These are phyloP conservation scores for Tetracladium marchalianum DNA, from an alignment of 495 filamentous ascomycete genomes.

Conservation along the genomic window DNA sequence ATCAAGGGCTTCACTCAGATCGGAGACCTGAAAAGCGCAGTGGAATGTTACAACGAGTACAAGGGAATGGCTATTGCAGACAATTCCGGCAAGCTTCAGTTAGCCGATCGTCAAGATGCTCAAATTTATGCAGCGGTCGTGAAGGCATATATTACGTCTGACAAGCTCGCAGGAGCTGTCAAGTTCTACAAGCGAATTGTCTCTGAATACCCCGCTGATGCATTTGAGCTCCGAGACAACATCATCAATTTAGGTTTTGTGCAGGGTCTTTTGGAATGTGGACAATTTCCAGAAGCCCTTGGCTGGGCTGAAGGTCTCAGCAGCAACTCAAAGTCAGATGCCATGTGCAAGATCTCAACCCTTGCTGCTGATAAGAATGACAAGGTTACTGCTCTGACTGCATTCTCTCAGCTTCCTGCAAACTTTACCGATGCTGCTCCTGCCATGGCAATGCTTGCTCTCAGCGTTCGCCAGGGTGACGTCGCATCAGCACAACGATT, in stretches of 20 bases:
- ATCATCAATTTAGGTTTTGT: conserved; percentile 67
- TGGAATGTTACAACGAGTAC: conserved; percentile 94
- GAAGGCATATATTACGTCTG: conserved; percentile 73
- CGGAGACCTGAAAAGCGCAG: conserved; percentile 76
- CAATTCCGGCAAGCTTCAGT: conserved; percentile 61
- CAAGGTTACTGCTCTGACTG: conserved; percentile 54
- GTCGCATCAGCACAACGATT: conserved; percentile 63
- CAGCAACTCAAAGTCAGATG: conserved; percentile 19
- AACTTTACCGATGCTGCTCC: conserved; percentile 43
- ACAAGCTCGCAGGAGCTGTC: conserved; percentile 64
- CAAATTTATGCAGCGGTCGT: conserved; percentile 82
- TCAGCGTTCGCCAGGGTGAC: conserved; percentile 72
- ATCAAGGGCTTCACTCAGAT: conserved; percentile 78
- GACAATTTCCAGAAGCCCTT: conserved; percentile 57
- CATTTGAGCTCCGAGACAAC: conserved; percentile 48
- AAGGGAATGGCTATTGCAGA: conserved; percentile 70
- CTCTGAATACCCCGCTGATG: conserved; percentile 43
- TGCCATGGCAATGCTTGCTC: conserved; percentile 76
- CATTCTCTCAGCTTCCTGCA: conserved; percentile 47
- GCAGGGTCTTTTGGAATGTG: conserved; percentile 52
- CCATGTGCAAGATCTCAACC: conserved; percentile 37
- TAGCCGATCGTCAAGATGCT: conserved; percentile 66
- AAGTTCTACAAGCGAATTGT: conserved; percentile 77
- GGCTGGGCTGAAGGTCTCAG: conserved; percentile 47
- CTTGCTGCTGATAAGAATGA: conserved; percentile 73